Conservation (phyloP, 2,329 filamentous ascomycete genomes). For the Decorospora gaudefroyi region DNA sequence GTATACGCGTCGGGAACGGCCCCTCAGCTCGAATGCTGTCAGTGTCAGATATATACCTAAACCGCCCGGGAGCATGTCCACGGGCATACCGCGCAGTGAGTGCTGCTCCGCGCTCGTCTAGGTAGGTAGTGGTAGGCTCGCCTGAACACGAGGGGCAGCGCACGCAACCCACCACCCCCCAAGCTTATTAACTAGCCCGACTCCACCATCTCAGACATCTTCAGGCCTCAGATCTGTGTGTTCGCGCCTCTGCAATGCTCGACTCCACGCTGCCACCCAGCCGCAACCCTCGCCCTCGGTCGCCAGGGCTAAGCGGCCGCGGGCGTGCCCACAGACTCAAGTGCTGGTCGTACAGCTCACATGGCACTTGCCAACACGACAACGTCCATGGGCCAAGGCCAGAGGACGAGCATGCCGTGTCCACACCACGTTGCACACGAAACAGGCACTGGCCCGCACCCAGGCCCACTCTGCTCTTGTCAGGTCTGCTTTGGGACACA, state of each 20-base stretch:
- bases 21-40: background rate
- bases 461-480: conserved; percentile 16
- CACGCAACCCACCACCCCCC: conserved; percentile 6
- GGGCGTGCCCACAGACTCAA: conserved; percentile 18
- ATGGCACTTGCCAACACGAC: conserved; percentile 36
- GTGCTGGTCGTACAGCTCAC: conserved; percentile 23
- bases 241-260: conserved; percentile 17
- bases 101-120: conserved; percentile 1
- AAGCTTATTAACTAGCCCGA: conserved; percentile 5
- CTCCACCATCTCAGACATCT: conserved; percentile 12
- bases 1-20: conserved; percentile 7
- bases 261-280: conserved; percentile 15
- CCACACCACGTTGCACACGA: conserved; percentile 11
- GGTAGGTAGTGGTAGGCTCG: background rate
- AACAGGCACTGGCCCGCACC: conserved; percentile 8
- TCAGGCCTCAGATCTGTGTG: conserved; percentile 20
- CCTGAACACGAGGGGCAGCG: conserved; percentile 10
- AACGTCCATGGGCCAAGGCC: conserved; percentile 22
- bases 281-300: conserved; percentile 11
- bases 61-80: too few relatives aligned
- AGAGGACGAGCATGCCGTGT: conserved; percentile 22
- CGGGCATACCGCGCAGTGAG: too few relatives aligned
- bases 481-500: conserved; percentile 24
- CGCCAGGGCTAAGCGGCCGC: conserved; percentile 22
- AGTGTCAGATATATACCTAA: conserved; percentile 14